phyloP scores from a whole-genome alignment of 176 grass and related monocot species.

The Calamus simplicifolius region DNA sequence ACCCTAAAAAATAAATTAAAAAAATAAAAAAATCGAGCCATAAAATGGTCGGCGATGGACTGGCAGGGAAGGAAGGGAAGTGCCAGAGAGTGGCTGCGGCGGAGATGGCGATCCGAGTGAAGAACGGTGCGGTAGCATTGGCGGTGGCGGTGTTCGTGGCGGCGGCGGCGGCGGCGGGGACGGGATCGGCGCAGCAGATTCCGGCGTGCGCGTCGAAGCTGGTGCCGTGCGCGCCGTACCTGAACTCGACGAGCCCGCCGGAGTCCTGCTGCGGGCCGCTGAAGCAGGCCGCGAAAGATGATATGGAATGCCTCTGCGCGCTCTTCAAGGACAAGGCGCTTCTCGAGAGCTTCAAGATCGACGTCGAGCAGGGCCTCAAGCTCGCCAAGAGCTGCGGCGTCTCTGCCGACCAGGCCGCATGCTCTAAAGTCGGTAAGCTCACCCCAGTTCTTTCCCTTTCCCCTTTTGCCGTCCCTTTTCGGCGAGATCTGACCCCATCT shows the following conservation, averaged over 20 bases:
- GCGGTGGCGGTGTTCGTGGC: neutral
- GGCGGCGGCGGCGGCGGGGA: neutral
- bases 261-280: conserved; percentile 3
- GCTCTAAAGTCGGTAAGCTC: no score
- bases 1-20: no score
- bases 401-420: neutral
- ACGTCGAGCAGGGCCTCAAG: neutral
- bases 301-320: conserved; percentile 7
- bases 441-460: no score
- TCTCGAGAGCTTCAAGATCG: neutral
- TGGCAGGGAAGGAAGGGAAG: no score
- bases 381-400: conserved; percentile 7
- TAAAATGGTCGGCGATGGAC: no score
- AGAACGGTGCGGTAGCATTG: neutral
- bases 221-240: neutral
- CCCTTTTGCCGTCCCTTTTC: no score
- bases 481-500: no score
- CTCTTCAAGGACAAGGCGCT: neutral
- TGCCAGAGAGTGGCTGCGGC: no score
- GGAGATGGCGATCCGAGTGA: no score
- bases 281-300: neutral
- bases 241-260: conserved; percentile 7
- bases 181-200: neutral
- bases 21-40: no score
- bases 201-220: neutral